Conservation (phyloP, 73 alveolate species). For the Paramecium octaurelia region DNA sequence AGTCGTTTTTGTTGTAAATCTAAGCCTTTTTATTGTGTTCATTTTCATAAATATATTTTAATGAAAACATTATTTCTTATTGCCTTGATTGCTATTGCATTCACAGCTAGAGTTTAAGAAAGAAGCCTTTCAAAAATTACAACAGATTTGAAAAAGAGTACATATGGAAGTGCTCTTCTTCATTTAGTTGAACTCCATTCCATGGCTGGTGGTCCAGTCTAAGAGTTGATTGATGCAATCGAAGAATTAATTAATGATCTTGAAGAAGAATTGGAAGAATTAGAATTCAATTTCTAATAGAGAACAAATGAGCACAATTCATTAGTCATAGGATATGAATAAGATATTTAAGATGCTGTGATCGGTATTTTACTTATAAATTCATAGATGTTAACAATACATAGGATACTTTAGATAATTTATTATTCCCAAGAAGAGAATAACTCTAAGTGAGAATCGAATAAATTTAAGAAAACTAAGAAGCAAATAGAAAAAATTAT, state of each 20-base stretch:
- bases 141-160: conserved; percentile 25
- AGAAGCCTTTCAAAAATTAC: conserved; percentile 1
- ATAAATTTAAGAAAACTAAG: conserved; percentile 24
- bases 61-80: conserved; percentile 7
- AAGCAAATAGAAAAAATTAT: conserved; percentile 36
- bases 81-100: conserved; percentile 19
- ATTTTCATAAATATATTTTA: not conserved
- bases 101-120: conserved; percentile 28
- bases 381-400: conserved; percentile 8
- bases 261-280: conserved; percentile 5
- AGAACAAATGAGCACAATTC: conserved; percentile 46
- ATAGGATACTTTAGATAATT: conserved; percentile 29
- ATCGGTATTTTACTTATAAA: not conserved
- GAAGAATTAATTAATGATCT: conserved; percentile 34
- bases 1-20: conserved; percentile 35
- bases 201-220: conserved; percentile 53
- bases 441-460: not conserved
- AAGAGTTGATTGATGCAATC: conserved; percentile 49
- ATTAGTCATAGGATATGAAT: conserved; percentile 11
- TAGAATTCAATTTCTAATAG: conserved; percentile 16
- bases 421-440: conserved; percentile 54
- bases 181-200: conserved; percentile 38
- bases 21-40: not conserved
- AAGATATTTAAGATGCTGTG: conserved; percentile 40
- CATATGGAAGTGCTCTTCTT: conserved; percentile 35